Conservation (phyloP, 1,284 basidiomycete genomes). For the Gymnopus androsaceus region DNA sequence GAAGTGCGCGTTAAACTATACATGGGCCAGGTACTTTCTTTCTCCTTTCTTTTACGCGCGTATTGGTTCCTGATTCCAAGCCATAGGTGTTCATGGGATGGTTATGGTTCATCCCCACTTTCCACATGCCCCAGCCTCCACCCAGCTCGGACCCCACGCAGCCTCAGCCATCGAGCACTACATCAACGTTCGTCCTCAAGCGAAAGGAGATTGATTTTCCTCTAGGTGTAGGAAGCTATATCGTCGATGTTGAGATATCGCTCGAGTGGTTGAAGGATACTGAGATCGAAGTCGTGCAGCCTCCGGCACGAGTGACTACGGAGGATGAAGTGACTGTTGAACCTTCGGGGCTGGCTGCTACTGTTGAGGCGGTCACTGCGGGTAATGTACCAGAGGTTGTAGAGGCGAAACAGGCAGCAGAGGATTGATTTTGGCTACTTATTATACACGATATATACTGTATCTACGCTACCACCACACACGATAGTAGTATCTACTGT, state of each 20-base stretch:
- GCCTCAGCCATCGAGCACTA: constrained; percentile 16
- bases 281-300: constrained; percentile 26
- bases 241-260: constrained; percentile 65
- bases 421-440: no score
- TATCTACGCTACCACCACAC: no score
- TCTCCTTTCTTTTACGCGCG: no score
- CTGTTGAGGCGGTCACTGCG: constrained; percentile 27
- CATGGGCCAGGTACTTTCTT: constrained; percentile 73
- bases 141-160: constrained; percentile 23
- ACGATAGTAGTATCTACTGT: neutral
- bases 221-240: constrained; percentile 64
- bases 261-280: constrained; percentile 42
- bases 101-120: constrained; percentile 82
- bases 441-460: no score
- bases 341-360: constrained; percentile 26
- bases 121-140: constrained; percentile 65
- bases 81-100: constrained; percentile 73
- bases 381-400: constrained; percentile 30
- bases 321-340: constrained; percentile 25
- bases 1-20: constrained; percentile 81
- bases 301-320: constrained; percentile 28
- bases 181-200: constrained; percentile 40
- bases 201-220: constrained; percentile 76
- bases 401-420: constrained; percentile 31
- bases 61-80: no score